Base-by-base conservation (phyloP, 805 yeast species). In the Myxozyma geophila region DNA sequence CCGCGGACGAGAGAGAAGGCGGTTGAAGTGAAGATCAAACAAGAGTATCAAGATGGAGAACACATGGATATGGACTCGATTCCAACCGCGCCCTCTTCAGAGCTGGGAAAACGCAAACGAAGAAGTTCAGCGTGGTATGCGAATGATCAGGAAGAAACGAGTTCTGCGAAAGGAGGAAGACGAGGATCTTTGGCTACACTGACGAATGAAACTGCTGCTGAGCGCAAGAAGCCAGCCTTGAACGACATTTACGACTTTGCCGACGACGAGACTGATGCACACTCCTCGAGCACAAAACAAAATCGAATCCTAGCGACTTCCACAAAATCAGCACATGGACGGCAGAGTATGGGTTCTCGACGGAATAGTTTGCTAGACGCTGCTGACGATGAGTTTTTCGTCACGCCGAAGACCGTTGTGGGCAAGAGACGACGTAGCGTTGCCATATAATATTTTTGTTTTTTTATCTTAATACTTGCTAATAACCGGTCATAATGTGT, bases 81-180 rank as follows among this genome's bases (percentile, higher is more conserved):
- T 17, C 53, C 53, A 13, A 13, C 36, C 6, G 43, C 47, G 13
- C 41, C 44, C 2, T 17, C 51, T 10, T 8, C 53, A 36, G 59
- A 55, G 47, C 41, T 54, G 17, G 58, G 58, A n/a, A 54, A 54
- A 33, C 58, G 58, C 7, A 54, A 54, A 28, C 50, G 58, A 8
- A 23, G 35, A 46, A 54, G 58, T 43, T 54, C 58, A 13, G 19
- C 36, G 7, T n/a, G 51, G 50, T 15, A 35, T 15, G 33, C 49
- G 2, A 37, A 15, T 15, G 40, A 49, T 7, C 19, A 8, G 39
- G 40, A 49, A 6, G 52, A 49, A 6, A 49, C 12, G 19, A 15
- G 19, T 21, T 15, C 9, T 15, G 19, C 39, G 12, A n/a, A 7
- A 10, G 44, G 21, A 52, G n/a, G 36, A 8, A 3, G 41, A 13